A percentile compares a stretch with the other conserved stretches of the same genome.
Conservation (phyloP, 2,329 filamentous ascomycete species). For the Fusarium torreyae region DNA sequence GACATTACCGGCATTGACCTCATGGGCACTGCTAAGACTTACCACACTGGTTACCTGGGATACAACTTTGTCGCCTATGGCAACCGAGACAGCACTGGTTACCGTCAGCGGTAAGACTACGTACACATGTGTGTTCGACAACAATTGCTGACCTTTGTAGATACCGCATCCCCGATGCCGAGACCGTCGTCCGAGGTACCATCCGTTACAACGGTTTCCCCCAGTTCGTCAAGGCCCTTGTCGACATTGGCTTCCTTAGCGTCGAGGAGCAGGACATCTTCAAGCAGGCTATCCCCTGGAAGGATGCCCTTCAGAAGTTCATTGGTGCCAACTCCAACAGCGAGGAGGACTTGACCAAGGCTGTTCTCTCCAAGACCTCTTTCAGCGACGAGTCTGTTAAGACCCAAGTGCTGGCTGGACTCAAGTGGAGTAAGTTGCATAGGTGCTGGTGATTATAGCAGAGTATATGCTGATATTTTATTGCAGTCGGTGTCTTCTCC, state of each 20-base stretch:
- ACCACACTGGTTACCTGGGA: constrained; percentile 83
- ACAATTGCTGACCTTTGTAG: constrained; percentile 11
- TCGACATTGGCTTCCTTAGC: constrained; percentile 90
- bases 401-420: constrained; percentile 34
- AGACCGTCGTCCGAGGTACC: constrained; percentile 87
- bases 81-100: constrained; percentile 90
- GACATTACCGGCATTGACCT: constrained; percentile 75
- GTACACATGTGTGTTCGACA: background rate
- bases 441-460: background rate
- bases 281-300: constrained; percentile 81
- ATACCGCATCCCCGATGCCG: constrained; percentile 86
- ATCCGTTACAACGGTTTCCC: constrained; percentile 92
- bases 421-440: constrained; percentile 31
- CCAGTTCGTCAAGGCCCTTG: constrained; percentile 87
- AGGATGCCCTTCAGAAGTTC: constrained; percentile 85
- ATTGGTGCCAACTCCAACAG: constrained; percentile 76
- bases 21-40: constrained; percentile 90
- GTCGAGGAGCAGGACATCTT: constrained; percentile 71
- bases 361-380: constrained; percentile 78
- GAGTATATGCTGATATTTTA: constrained; percentile 3
- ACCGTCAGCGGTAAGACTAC: constrained; percentile 83
- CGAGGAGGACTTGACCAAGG: constrained; percentile 79
- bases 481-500: constrained; percentile 42
- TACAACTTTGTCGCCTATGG: constrained; percentile 93
- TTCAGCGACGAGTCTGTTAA: constrained; percentile 42